Conservation (phyloP, 2,329 filamentous ascomycete genomes). For the Boeremia exigua region DNA sequence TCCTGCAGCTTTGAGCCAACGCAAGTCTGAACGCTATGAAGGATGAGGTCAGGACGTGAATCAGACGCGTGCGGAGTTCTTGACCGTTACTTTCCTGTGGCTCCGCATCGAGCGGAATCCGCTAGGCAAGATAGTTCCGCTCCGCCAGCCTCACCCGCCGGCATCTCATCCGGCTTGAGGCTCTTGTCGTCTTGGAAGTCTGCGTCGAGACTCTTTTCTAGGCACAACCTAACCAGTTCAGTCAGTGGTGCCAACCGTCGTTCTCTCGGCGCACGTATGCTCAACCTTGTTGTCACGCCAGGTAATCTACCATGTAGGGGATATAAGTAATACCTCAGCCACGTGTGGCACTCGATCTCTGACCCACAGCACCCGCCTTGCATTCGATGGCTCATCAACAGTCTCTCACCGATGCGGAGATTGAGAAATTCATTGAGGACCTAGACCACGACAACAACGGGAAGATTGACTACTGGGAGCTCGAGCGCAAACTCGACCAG, state of each 20-base stretch:
- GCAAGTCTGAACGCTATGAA: background rate
- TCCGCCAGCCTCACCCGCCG: conserved; percentile 21
- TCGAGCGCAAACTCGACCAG: conserved; percentile 61
- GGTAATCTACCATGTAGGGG: background rate
- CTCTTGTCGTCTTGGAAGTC: conserved; percentile 34
- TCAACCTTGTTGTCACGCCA: conserved; percentile 18
- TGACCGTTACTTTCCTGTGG: conserved; percentile 8
- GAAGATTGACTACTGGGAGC: conserved; percentile 58
- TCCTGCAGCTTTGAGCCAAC: background rate
- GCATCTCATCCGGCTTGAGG: conserved; percentile 29
- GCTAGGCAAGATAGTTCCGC: conserved; percentile 16
- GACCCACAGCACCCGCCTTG: background rate
- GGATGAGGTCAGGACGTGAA: background rate
- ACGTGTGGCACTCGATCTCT: conserved; percentile 18
- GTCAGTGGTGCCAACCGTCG: conserved; percentile 10
- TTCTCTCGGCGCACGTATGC: conserved; percentile 39
- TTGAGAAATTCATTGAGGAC: conserved; percentile 59
- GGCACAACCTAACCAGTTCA: conserved; percentile 13
- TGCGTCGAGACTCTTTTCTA: conserved; percentile 18
- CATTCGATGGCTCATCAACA: conserved; percentile 33
- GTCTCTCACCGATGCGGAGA: conserved; percentile 54
- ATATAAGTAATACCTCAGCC: conserved; percentile 21
- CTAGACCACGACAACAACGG: conserved; percentile 61
- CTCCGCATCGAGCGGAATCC: conserved; percentile 3
- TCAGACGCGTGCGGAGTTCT: conserved; percentile 8